These are phyloP conservation scores for Penicillium corylophilum DNA, from an alignment of 2,329 filamentous ascomycete genomes.

Conservation along the genomic window DNA sequence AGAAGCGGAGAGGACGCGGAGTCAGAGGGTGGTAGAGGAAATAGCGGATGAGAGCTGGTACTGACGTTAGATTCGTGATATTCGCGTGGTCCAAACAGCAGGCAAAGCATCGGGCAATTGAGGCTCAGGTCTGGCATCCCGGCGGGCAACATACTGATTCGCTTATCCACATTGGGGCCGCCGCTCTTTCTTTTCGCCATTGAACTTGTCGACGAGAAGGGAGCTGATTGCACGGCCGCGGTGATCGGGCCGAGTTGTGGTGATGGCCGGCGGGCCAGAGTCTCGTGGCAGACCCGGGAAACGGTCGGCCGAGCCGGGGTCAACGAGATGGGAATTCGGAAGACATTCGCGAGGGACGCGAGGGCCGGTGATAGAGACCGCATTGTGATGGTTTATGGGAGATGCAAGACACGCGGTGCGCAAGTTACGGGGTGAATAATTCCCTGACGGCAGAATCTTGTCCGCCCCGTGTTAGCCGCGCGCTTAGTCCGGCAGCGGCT, in stretches of 20 bases:
- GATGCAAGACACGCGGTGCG: conserved; percentile 17
- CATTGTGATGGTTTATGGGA: conserved; percentile 28
- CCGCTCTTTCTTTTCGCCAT: conserved; percentile 41
- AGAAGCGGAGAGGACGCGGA: conserved; percentile 80
- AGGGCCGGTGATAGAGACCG: conserved; percentile 42
- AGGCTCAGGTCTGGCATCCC: background rate
- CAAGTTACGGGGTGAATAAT: conserved; percentile 19
- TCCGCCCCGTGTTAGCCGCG: conserved; percentile 24
- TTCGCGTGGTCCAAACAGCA: conserved; percentile 22
- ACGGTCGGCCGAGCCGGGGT: conserved; percentile 28
- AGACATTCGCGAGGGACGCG: conserved; percentile 46
- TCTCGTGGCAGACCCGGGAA: conserved; percentile 21
- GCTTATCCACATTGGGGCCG: conserved; percentile 34
- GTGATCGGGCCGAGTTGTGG: conserved; percentile 22
- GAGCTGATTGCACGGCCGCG: conserved; percentile 22
- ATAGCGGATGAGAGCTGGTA: conserved; percentile 64
- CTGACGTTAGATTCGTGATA: conserved; percentile 9
- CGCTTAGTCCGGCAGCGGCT: conserved; percentile 12
- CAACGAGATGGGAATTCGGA: conserved; percentile 43
- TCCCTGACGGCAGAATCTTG: conserved; percentile 26
- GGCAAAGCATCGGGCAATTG: background rate
- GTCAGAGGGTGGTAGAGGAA: conserved; percentile 67
- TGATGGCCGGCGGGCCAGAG: conserved; percentile 19
- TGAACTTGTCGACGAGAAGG: conserved; percentile 43
- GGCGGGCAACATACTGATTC: conserved; percentile 44